Percentiles rank a stretch among this genome's conserved stretches.
These are phyloP conservation scores for Xylaria telfairii DNA, from an alignment of 495 filamentous ascomycete species.

Conservation along the genomic window DNA sequence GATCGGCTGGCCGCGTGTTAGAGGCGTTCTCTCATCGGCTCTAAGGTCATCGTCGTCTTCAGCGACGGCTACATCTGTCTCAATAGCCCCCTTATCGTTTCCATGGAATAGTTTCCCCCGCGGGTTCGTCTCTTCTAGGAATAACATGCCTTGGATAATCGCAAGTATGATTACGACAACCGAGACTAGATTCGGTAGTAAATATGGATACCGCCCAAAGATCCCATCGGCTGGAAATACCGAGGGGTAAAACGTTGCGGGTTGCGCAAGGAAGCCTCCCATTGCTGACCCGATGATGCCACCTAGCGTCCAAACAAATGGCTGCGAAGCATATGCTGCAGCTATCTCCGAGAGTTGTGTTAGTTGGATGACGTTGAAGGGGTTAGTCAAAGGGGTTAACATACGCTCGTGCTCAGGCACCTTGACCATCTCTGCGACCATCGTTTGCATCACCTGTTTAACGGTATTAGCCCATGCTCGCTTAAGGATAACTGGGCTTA, in stretches of 20 bases:
- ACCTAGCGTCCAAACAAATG: conserved; percentile 89
- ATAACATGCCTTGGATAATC: conserved; percentile 76
- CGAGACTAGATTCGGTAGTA: conserved; percentile 86
- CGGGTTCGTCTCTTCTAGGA: conserved; percentile 87
- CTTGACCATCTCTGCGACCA: conserved; percentile 86
- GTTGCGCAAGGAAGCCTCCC: conserved; percentile 81
- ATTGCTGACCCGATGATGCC: conserved; percentile 80
- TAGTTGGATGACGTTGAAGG: conserved; percentile 21
- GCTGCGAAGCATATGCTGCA: conserved; percentile 86
- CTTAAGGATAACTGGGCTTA: background rate
- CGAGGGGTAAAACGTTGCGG: conserved; percentile 73
- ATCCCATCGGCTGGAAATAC: conserved; percentile 71
- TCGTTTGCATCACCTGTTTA: conserved; percentile 75
- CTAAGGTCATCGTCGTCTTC: conserved; percentile 28
- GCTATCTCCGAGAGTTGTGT: conserved; percentile 48
- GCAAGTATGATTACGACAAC: conserved; percentile 71
- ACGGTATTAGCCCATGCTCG: conserved; percentile 7
- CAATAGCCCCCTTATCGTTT: background rate
- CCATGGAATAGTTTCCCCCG: conserved; percentile 11
- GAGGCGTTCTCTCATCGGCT: conserved; percentile 35
- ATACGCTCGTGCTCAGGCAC: conserved; percentile 80
- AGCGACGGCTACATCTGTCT: conserved; percentile 23
- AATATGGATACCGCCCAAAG: conserved; percentile 79
- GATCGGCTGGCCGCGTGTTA: conserved; percentile 18
- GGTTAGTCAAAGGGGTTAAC: conserved; percentile 29